phyloP scores from a whole-genome alignment of 1,139 yeast genomes.

The Sugiyamaella castrensis region DNA sequence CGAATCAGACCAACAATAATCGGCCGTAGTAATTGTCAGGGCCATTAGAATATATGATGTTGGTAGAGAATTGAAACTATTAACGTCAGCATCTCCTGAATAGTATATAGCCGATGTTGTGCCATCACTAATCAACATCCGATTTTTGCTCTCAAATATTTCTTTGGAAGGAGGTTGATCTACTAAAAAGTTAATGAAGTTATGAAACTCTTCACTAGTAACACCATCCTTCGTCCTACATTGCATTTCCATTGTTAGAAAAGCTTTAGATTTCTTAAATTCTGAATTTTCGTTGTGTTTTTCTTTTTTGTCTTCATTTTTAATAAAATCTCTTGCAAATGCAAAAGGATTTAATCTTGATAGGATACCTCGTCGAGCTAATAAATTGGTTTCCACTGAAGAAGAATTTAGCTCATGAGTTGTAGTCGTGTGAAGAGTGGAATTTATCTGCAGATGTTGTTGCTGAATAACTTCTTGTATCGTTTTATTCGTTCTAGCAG shows the following conservation, averaged over 20 bases:
- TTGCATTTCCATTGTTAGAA: constrained; percentile 7
- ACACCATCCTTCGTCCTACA: constrained; percentile 9
- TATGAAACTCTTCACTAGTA: not conserved
- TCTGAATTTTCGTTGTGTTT: too few species aligned
- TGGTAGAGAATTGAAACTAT: not conserved
- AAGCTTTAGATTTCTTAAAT: constrained; percentile 1
- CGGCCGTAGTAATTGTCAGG: constrained; percentile 4
- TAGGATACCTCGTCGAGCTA: constrained; percentile 4
- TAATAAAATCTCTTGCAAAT: too few species aligned
- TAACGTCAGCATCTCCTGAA: not conserved
- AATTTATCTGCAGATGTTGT: not conserved
- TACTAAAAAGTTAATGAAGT: not conserved
- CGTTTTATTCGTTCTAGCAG: constrained; percentile 3
- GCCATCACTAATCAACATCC: constrained; percentile 6
- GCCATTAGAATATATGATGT: constrained; percentile 2
- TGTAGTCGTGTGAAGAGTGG: too few species aligned
- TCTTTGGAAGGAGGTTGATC: constrained; percentile 4
- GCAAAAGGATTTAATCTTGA: constrained; percentile 3
- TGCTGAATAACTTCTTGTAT: not conserved
- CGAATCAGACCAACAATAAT: constrained; percentile 8
- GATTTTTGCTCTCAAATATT: not conserved
- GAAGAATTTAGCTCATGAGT: too few species aligned
- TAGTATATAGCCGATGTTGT: constrained; percentile 5
- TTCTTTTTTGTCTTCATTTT: too few species aligned
- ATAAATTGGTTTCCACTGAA: not conserved